These are phyloP conservation scores for Polytolypa hystricis DNA, from an alignment of 2,329 filamentous ascomycete genomes.

Conservation along the genomic window DNA sequence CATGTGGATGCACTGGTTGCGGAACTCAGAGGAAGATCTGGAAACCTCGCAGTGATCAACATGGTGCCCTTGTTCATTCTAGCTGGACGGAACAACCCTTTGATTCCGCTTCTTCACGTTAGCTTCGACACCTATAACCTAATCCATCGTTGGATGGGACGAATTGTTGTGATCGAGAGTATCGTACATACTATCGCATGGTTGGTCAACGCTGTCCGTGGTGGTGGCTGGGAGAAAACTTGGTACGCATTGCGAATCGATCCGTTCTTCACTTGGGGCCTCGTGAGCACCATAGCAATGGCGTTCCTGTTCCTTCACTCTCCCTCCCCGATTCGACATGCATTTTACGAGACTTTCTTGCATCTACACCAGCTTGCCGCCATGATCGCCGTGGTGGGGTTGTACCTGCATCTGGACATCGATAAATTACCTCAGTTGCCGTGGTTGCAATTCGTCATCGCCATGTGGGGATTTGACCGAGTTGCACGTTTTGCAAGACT, in stretches of 20 bases:
- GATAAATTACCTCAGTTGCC: conserved; percentile 32
- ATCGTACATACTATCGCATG: conserved; percentile 64
- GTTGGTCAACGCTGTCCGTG: conserved; percentile 60
- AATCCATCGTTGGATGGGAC: conserved; percentile 71
- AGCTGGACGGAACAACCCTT: conserved; percentile 83
- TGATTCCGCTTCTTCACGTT: conserved; percentile 70
- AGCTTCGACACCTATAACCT: conserved; percentile 97
- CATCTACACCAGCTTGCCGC: conserved; percentile 37
- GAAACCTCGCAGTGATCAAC: conserved; percentile 74
- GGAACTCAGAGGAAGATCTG: conserved; percentile 74
- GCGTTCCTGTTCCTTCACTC: conserved; percentile 33
- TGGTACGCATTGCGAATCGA: conserved; percentile 23
- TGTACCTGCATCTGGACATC: conserved; percentile 34
- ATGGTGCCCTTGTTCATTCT: conserved; percentile 85
- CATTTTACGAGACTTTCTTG: conserved; percentile 38
- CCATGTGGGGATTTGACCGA: conserved; percentile 34
- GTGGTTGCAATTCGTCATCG: conserved; percentile 27
- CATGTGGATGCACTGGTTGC: conserved; percentile 52
- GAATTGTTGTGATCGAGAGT: conserved; percentile 60
- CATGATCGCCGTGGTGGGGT: conserved; percentile 31
- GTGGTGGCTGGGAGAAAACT: conserved; percentile 49
- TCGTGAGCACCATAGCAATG: conserved; percentile 34
- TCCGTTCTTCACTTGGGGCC: conserved; percentile 34
- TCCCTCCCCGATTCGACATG: conserved; percentile 33
- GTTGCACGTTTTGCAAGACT: conserved; percentile 38